These are phyloP conservation scores for Beauveria sp. DNA, from an alignment of 2,329 filamentous ascomycete species.

Conservation along the genomic window DNA sequence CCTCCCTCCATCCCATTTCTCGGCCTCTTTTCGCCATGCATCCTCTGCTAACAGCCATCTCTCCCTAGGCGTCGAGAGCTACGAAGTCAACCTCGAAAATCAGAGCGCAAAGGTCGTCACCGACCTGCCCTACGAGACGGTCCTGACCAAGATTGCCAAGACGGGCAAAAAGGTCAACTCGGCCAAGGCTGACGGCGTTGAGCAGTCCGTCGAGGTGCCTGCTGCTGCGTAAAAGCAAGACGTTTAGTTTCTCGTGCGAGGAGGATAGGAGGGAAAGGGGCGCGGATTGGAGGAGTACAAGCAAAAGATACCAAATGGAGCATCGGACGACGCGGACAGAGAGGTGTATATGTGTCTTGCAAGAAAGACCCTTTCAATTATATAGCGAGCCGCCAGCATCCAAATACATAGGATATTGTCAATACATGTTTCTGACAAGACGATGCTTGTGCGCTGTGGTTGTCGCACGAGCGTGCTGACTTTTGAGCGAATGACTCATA, in stretches of 20 bases:
- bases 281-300: neutral
- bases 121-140: constrained; percentile 66
- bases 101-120: constrained; percentile 76
- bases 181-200: constrained; percentile 61
- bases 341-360: neutral
- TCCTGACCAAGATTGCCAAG: constrained; percentile 85
- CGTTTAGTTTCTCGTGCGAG: too few species aligned
- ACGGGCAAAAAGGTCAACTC: constrained; percentile 88
- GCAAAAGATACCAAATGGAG: neutral
- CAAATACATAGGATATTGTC: neutral
- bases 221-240: constrained; percentile 21
- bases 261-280: neutral
- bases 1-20: too few species aligned
- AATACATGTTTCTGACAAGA: neutral
- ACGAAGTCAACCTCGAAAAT: constrained; percentile 78
- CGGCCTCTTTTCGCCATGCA: neutral
- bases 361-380: neutral
- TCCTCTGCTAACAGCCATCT: constrained; percentile 5
- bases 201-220: constrained; percentile 41
- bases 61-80: constrained; percentile 68
- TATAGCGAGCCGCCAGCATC: neutral
- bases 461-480: neutral
- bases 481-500: neutral
- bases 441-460: neutral
- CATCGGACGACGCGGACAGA: neutral